A percentile compares a stretch with the other conserved stretches of the same genome.
phyloP scores from a whole-genome alignment of 371 early-diverging fungal species.

The Actinomortierella ambigua region DNA sequence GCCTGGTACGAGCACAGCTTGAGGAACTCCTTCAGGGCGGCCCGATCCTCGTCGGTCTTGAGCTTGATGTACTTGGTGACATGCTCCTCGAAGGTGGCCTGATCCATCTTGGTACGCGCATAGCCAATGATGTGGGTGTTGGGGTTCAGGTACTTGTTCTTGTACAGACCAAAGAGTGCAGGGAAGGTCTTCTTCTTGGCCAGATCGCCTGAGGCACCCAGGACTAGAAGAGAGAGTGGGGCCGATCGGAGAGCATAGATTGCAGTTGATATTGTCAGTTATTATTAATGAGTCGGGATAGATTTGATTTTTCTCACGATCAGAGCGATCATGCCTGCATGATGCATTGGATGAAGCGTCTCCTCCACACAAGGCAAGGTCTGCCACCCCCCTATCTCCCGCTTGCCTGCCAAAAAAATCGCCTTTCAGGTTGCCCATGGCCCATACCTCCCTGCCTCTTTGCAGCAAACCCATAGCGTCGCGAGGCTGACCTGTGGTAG shows the following conservation, averaged over 20 bases:
- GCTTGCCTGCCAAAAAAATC: too few species aligned
- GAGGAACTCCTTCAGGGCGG: slow-evolving; percentile 73
- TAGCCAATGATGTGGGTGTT: slow-evolving; percentile 91
- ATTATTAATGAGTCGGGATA: background rate
- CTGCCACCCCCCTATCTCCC: too few species aligned
- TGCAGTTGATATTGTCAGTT: background rate
- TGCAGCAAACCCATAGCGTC: too few species aligned
- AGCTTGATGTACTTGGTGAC: slow-evolving; percentile 73
- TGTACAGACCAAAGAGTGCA: slow-evolving; percentile 88
- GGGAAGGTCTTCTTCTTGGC: slow-evolving; percentile 99
- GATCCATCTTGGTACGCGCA: slow-evolving; percentile 87
- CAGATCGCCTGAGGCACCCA: slow-evolving; percentile 95
- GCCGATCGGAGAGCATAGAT: background rate
- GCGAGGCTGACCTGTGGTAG: too few species aligned
- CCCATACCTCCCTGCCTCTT: too few species aligned
- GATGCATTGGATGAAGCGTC: too few species aligned
- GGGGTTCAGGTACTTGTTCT: slow-evolving; percentile 76
- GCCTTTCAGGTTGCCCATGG: too few species aligned
- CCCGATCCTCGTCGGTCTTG: slow-evolving; percentile 61
- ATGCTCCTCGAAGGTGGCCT: slow-evolving; percentile 77
- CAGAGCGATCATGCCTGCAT: background rate
- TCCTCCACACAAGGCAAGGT: too few species aligned
- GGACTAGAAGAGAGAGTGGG: slow-evolving; percentile 52
- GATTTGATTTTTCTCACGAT: background rate
- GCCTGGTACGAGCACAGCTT: slow-evolving; percentile 77